phyloP scores from a whole-genome alignment of 768 basidiomycete genomes.

The Tremella mesenterica region DNA sequence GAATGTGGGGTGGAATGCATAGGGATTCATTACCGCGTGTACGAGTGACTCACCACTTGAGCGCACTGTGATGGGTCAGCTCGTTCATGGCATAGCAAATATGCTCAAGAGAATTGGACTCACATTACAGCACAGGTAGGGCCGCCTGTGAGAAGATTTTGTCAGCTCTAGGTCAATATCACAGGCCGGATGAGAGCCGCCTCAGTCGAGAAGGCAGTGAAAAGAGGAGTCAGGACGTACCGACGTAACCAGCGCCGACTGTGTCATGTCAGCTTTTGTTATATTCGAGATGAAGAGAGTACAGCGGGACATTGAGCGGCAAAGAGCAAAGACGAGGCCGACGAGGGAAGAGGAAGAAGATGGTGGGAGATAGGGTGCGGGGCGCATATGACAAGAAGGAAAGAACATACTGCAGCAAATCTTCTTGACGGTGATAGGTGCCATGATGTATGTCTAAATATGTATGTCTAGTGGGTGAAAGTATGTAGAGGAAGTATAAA shows the following conservation, averaged over 20 bases:
- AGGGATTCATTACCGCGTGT: background rate
- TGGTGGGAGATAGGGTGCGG: background rate
- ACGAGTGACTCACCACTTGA: slow-evolving; percentile 55
- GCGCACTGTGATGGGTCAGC: slow-evolving; percentile 49
- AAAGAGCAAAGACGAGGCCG: slow-evolving; percentile 2
- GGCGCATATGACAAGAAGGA: background rate
- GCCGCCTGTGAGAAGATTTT: slow-evolving; percentile 56
- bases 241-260: slow-evolving; percentile 63
- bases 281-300: background rate
- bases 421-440: slow-evolving; percentile 57
- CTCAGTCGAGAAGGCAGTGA: background rate
- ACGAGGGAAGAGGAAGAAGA: background rate
- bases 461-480: background rate
- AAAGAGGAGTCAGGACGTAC: slow-evolving; percentile 47
- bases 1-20: background rate
- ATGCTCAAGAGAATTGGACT: slow-evolving; percentile 1
- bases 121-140: slow-evolving; percentile 86
- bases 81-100: background rate
- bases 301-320: no score
- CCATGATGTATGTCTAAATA: slow-evolving; percentile 29
- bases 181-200: background rate
- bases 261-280: background rate
- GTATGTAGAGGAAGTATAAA: background rate
- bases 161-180: slow-evolving; percentile 5
- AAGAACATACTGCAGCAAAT: slow-evolving; percentile 77